Evolutionary conservation across 169 alveolate genomes (phyloP).

Genomic region (Plasmodium vinckei): DNA sequence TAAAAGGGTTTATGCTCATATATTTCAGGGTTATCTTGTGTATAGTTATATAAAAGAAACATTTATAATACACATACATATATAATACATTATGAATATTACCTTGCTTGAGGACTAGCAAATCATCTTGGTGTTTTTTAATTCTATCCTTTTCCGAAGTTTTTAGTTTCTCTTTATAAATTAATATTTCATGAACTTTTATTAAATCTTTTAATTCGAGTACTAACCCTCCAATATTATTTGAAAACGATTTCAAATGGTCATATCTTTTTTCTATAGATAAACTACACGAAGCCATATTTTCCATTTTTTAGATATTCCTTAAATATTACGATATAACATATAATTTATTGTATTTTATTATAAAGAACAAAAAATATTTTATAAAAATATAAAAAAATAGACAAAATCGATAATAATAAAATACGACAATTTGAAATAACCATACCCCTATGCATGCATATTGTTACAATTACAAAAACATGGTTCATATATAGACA

Average conservation of each 20-base stretch:
- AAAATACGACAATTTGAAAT: too few relatives aligned
- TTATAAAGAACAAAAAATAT: neutral
- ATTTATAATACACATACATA: neutral
- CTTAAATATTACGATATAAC: neutral
- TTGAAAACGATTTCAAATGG: constrained; percentile 39
- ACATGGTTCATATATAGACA: too few relatives aligned
- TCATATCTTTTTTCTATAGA: constrained; percentile 63
- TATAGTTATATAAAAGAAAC: neutral
- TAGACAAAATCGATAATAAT: neutral
- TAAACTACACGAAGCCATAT: constrained; percentile 25
- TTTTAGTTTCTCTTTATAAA: constrained; percentile 57
- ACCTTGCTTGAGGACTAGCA: constrained; percentile 32
- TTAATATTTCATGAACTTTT: constrained; percentile 74
- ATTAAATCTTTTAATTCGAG: constrained; percentile 59
- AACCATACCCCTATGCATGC: too few relatives aligned
- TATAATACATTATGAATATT: neutral
- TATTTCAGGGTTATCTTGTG: neutral
- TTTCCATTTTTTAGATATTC: constrained; percentile 22
- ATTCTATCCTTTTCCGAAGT: constrained; percentile 33
- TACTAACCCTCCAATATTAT: constrained; percentile 25
- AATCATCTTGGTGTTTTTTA: constrained; percentile 51
- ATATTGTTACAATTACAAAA: too few relatives aligned
- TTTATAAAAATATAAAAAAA: neutral
- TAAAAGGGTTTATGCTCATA: neutral
- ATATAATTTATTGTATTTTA: neutral